Evolutionary conservation across 2,329 filamentous ascomycete species (phyloP).

Genomic region (Monilinia fructicola): DNA sequence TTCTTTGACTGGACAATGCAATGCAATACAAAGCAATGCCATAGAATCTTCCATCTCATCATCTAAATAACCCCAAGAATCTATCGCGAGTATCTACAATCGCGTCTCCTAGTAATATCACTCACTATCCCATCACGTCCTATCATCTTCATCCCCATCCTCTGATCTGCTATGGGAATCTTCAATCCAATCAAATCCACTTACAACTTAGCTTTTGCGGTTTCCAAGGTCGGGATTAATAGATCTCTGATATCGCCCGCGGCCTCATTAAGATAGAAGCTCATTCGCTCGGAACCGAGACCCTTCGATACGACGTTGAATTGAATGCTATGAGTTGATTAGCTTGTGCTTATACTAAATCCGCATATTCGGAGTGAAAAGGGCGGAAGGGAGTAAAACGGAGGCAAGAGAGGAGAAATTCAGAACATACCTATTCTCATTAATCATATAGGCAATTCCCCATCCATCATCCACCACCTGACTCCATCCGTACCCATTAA

Average conservation of each 20-base stretch:
- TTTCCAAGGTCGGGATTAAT: conserved; percentile 74
- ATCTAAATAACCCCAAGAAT: too few species aligned
- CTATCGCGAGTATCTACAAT: too few species aligned
- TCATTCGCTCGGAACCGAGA: conserved; percentile 88
- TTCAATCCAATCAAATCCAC: neutral
- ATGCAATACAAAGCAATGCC: too few species aligned
- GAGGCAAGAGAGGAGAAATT: neutral
- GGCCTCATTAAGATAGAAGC: conserved; percentile 92
- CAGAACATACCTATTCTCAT: conserved; percentile 77
- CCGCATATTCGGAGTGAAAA: neutral
- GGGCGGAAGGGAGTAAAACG: neutral
- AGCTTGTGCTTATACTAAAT: neutral
- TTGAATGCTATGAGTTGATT: conserved; percentile 66
- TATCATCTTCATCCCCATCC: too few species aligned
- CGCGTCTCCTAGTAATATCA: too few species aligned
- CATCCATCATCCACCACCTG: conserved; percentile 96
- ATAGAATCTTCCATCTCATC: too few species aligned
- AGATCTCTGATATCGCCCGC: conserved; percentile 86
- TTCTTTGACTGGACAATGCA: too few species aligned
- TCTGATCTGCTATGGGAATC: too few species aligned
- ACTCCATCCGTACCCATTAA: conserved; percentile 98
- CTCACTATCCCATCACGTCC: too few species aligned
- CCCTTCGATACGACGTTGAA: conserved; percentile 98
- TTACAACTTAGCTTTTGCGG: conserved; percentile 85
- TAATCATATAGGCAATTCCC: conserved; percentile 99